Evolutionary conservation across 2,329 filamentous ascomycete genomes (phyloP).

Genomic region (Exophiala sp.): DNA sequence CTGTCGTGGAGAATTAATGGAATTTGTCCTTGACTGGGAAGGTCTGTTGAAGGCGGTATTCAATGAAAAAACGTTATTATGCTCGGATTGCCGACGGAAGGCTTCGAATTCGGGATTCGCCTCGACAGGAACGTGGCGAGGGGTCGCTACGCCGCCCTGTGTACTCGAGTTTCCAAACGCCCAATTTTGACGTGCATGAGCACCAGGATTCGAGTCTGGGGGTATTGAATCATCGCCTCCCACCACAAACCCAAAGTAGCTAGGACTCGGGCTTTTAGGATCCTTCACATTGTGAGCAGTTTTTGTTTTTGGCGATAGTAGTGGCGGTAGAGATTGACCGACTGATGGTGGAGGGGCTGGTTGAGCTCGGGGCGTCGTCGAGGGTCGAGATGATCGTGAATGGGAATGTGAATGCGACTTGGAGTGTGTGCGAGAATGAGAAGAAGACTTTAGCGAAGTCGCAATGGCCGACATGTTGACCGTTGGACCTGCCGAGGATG

Average conservation of each 20-base stretch:
- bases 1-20: constrained; percentile 2
- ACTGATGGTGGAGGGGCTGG: constrained; percentile 50
- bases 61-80: constrained; percentile 17
- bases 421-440: constrained; percentile 24
- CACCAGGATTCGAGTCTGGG: constrained; percentile 58
- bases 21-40: constrained; percentile 18
- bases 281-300: constrained; percentile 38
- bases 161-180: constrained; percentile 68
- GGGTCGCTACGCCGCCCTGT: constrained; percentile 63
- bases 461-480: constrained; percentile 29
- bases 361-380: constrained; percentile 53
- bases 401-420: constrained; percentile 26
- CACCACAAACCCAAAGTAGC: constrained; percentile 78
- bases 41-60: constrained; percentile 17
- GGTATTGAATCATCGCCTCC: constrained; percentile 57
- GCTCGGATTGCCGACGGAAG: constrained; percentile 69
- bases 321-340: constrained; percentile 54
- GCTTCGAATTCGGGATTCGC: constrained; percentile 79
- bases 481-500: constrained; percentile 4
- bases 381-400: constrained; percentile 29
- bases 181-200: constrained; percentile 68
- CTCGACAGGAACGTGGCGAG: constrained; percentile 67
- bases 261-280: constrained; percentile 59
- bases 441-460: constrained; percentile 27
- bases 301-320: constrained; percentile 42